Evolutionary conservation across 2,329 filamentous ascomycete species (phyloP), one percentile per base, ranked within the genome.

Genomic region (Alternaria arborescens): DNA sequence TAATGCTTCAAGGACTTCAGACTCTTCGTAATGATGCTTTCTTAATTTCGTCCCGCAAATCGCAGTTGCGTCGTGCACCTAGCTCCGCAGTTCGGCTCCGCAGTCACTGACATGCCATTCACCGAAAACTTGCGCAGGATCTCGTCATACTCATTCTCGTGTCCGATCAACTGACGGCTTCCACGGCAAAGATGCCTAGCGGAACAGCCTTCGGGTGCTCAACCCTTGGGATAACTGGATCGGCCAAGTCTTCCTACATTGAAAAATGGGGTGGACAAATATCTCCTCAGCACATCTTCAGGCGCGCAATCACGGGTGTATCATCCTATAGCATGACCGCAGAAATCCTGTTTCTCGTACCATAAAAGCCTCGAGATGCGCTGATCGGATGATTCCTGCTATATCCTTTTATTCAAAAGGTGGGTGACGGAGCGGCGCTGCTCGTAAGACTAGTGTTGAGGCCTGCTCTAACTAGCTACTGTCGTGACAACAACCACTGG

Each of bases 101-200:
- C 47, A 26, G 34, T 41, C 30, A 52, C 28, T 36, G 48, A 32
- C 55, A 60, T 57, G 41, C 47, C 28, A 48, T 51, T 42, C 56
- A 58, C 52, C 55, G 61, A 60, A 34, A 47, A 24, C 55, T 53
- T 60, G 44, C 56, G 60, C 60, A 60, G 55, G 47, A 67, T 66
- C 61, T 70, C 51, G 63, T 65, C 60, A 65, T 62, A 62, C 62
- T 55, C 60, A 20, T 67, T 42, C 54, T 61, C 57, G 59, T 63
- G 47, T 40, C 59, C 55, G 50, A 61, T 61, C 43, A 40, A 65
- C n/a, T 44, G 46, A 43, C 48, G 38, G 53, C 48, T 52, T 52
- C 48, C n/a, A 48, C 53, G 42, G 44, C 57, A 55, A 53, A 26
- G 30, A 20, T 22, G 53, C 52, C 42, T n/a, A 53, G 46, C 32